A percentile compares a stretch with the other conserved stretches of the same genome.
These are phyloP conservation scores for Senna siamea DNA, from an alignment of 306 rosid genomes.

Conservation along the genomic window DNA sequence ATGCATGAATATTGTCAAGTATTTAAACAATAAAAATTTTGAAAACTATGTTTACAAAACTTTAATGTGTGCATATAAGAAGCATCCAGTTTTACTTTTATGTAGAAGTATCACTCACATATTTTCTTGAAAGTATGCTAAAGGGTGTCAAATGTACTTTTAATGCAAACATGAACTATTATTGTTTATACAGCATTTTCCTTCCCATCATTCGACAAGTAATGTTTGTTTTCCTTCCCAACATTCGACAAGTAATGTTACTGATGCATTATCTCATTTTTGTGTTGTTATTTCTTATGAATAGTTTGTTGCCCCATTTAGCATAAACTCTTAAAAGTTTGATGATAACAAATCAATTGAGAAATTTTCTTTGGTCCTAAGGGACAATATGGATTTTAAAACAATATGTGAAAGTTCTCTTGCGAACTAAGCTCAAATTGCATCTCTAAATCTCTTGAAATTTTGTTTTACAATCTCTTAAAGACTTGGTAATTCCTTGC, in stretches of 20 bases:
- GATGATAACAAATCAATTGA: too few relatives aligned
- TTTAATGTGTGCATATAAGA: background rate
- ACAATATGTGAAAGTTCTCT: too few relatives aligned
- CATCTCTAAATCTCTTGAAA: too few relatives aligned
- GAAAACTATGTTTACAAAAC: constrained; percentile 10
- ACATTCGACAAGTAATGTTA: constrained; percentile 2
- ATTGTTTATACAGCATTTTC: background rate
- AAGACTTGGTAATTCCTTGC: too few relatives aligned
- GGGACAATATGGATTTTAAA: too few relatives aligned
- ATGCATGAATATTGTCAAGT: background rate
- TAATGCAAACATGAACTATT: constrained; percentile 13
- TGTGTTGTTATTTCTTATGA: constrained; percentile 7
- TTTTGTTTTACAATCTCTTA: too few relatives aligned
- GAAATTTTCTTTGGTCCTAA: too few relatives aligned
- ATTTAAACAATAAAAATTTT: constrained; percentile 21
- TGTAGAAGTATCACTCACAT: background rate
- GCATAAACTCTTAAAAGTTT: too few relatives aligned
- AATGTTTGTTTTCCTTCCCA: too few relatives aligned
- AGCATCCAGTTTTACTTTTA: background rate
- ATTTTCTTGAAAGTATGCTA: background rate
- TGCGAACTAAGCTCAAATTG: too few relatives aligned
- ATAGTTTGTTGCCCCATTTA: too few relatives aligned
- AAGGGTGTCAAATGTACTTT: background rate
- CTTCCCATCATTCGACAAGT: too few relatives aligned
- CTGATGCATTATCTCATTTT: background rate